A percentile compares a stretch with the other conserved stretches of the same genome.
These are phyloP conservation scores for Filobasidium floriforme DNA, from an alignment of 768 basidiomycete species.

Conservation along the genomic window DNA sequence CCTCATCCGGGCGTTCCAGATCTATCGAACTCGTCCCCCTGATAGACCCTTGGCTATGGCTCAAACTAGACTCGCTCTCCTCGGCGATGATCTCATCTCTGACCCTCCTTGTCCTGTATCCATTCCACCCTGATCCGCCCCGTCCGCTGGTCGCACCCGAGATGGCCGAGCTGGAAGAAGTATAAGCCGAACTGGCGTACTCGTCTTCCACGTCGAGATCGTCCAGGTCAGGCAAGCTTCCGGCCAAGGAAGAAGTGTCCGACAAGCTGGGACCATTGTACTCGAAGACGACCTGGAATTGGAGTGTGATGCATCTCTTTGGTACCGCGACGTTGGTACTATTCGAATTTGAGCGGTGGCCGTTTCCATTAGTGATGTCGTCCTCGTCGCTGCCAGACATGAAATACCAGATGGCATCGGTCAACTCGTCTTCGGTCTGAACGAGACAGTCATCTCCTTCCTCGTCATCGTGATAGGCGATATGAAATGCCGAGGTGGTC, in stretches of 20 bases:
- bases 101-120: neutral
- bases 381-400: constrained; percentile 66
- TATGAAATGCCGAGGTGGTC: constrained; percentile 35
- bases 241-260: constrained; percentile 66
- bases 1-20: too few relatives aligned
- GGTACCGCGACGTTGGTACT: constrained; percentile 44
- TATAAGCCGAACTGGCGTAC: neutral
- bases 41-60: too few relatives aligned
- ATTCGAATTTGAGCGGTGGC: constrained; percentile 41
- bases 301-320: constrained; percentile 56
- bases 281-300: constrained; percentile 69
- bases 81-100: constrained; percentile 1
- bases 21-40: too few relatives aligned
- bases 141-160: neutral
- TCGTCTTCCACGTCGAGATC: neutral
- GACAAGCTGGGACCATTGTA: constrained; percentile 87
- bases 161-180: neutral
- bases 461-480: constrained; percentile 83
- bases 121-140: neutral
- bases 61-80: neutral
- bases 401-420: constrained; percentile 83
- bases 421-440: constrained; percentile 62
- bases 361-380: constrained; percentile 30
- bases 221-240: constrained; percentile 1
- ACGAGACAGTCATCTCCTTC: constrained; percentile 62